Evolutionary conservation across 2,329 filamentous ascomycete genomes (phyloP), one percentile per base, ranked within the genome.

Genomic region (Phaeosphaeria sp.): DNA sequence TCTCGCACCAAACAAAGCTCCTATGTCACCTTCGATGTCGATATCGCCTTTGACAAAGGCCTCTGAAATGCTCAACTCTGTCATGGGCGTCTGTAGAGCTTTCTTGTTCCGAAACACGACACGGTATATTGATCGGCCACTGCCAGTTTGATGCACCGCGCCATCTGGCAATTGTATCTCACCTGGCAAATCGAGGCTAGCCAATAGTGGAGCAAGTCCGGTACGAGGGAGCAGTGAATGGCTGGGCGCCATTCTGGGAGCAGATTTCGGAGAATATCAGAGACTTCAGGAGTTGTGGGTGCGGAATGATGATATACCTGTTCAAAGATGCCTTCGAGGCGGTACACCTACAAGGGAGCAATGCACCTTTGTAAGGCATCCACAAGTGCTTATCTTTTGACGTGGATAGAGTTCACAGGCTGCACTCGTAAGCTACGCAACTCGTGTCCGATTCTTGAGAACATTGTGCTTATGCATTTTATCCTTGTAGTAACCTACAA

Each of bases 1-100:
- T 52, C 54, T 56, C 30, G 49, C 54, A 36, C 43, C 49, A 49
- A 56, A 56, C 11, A 56, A 49, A 42, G 47, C 42, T 39, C 22
- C 44, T 2, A 56, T 51, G 42, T 56, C 48, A 46, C 54, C 54
- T 6, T 56, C 54, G 15, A 56, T 43, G 36, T 52, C 54, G 22
- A 56, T 56, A 15, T 48, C 48, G 25, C 54, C 54, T 52, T 33
- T 56, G 44, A 56, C 49, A 56, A 51, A 56, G 24, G 54, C 54
- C 33, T 56, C 54, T 40, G 54, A 49, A 40, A 56, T 56, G 44
- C 49, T 51, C 18, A 47, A 44, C 30, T 56, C 54, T 30, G 54
- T 56, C 48, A 56, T 56, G 36, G 54, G 54, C 18, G 54, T 51
- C 44, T 25, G 54, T 25, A 56, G 54, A n/a, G 54, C 48, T 39